Evolutionary conservation across 768 basidiomycete species (phyloP), one percentile per base, ranked within the genome.

Genomic region (Leccinum disarticulatum): DNA sequence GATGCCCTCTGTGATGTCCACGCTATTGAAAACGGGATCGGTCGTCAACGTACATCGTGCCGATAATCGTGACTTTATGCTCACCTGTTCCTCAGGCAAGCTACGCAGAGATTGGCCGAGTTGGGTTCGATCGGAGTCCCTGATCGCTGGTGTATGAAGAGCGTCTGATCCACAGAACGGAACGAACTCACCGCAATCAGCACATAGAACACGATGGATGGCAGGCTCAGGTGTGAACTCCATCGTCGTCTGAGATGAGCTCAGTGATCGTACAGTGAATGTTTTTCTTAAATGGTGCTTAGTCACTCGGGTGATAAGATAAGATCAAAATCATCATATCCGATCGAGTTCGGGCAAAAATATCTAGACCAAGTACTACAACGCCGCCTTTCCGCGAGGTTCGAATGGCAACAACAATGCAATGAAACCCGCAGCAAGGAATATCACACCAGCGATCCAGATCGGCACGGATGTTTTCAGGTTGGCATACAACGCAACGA

Each of bases 1-100:
- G 55, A 98, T 98, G 14, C 94, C 95, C 72, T 98, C 96, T 1
- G 95, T 98, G 71, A 99, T 96, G 73, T 99, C 97, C 61, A 98
- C 87, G 8, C 91, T 93, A 4, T 41, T 52, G 22, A 30, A 6
- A 25, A 49, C 30, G 15, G 0, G 8, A 22, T 10, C n/a, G 27
- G 2, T 52, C 55, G 8, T 61, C 59, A 56, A 31, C 2, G 6
- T 30, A 33, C 35, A 52, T 17, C 7, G 19, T 13, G 50, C 14
- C 14, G 22, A 60, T 54, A 1, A 25, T 25, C 25, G 11, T 33
- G 4, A 17, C 17, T n/a, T 0, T 59, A 8, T 15, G 75, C 87
- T 62, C 71, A 89, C 89, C 88, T 87, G 81, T 95, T 96, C 57
- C 94, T 77, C 48, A 97, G 79, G 70, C 95, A 96, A 54, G 83